Conservation (phyloP, 1,284 basidiomycete species). For the Ustilago esculenta region DNA sequence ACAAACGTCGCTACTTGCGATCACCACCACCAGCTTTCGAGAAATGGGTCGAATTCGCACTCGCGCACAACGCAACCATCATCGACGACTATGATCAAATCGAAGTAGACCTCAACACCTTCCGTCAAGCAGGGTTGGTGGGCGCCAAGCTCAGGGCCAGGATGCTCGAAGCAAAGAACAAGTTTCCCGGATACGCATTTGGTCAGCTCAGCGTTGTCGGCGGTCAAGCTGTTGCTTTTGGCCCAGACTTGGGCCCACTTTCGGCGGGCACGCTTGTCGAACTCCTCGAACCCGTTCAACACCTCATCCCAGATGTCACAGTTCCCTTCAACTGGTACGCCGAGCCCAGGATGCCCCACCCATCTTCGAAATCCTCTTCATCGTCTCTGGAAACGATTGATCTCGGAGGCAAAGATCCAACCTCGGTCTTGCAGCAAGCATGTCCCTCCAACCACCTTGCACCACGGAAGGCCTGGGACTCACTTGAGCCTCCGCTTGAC, state of each 20-base stretch:
- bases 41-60: conserved; percentile 21
- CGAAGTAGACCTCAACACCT: conserved; percentile 19
- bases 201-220: conserved; percentile 23
- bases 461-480: conserved; percentile 7
- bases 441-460: conserved; percentile 33
- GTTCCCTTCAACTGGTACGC: conserved; percentile 38
- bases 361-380: background rate
- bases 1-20: conserved; percentile 23
- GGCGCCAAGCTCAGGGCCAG: conserved; percentile 26
- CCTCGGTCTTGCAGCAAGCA: conserved; percentile 2
- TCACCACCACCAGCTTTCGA: conserved; percentile 22
- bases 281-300: conserved; percentile 21
- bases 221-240: conserved; percentile 15
- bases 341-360: conserved; percentile 22
- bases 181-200: conserved; percentile 3
- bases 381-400: background rate
- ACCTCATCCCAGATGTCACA: conserved; percentile 23
- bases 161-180: conserved; percentile 22
- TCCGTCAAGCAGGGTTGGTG: conserved; percentile 15
- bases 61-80: conserved; percentile 23
- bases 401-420: conserved; percentile 5
- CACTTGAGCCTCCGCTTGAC: conserved; percentile 22
- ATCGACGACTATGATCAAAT: conserved; percentile 43
- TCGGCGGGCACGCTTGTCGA: conserved; percentile 14
- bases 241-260: conserved; percentile 20